These are phyloP conservation scores for Euphrasia arctica DNA, from an alignment of 305 asterid species.

Conservation along the genomic window DNA sequence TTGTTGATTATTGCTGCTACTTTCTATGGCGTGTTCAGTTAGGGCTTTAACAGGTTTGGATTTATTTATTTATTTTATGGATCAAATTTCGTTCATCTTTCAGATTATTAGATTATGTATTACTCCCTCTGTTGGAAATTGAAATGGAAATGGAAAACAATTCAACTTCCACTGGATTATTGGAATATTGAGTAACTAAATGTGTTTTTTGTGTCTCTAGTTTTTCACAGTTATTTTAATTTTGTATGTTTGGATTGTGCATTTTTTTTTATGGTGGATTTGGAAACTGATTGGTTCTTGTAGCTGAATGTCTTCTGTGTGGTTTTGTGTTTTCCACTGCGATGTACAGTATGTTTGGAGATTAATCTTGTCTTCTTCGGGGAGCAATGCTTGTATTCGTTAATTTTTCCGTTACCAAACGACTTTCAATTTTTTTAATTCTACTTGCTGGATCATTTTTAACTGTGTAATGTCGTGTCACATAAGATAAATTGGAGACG, in stretches of 20 bases:
- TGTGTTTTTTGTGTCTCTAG: too few relatives aligned
- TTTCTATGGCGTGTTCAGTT: neutral
- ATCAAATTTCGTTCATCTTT: neutral
- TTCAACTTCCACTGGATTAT: too few relatives aligned
- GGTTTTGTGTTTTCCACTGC: neutral
- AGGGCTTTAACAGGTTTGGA: slow-evolving; percentile 10
- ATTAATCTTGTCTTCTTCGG: neutral
- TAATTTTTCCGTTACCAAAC: neutral
- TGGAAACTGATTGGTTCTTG: neutral
- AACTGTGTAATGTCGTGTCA: neutral
- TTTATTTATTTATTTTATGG: neutral
- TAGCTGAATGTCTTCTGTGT: neutral
- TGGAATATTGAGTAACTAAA: too few relatives aligned
- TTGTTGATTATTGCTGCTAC: slow-evolving; percentile 5
- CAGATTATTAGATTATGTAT: neutral
- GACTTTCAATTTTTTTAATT: neutral
- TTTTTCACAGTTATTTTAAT: too few relatives aligned
- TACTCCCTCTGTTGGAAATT: too few relatives aligned
- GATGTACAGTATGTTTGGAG: slow-evolving; percentile 1
- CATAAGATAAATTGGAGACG: neutral
- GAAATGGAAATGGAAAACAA: too few relatives aligned
- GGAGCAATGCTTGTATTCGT: neutral
- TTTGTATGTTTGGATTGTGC: too few relatives aligned
- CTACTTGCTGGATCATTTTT: neutral
- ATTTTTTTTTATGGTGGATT: neutral